Percentiles rank a stretch among this genome's conserved stretches.
phyloP scores from a whole-genome alignment of 2,329 filamentous ascomycete species.

The Penicillium griseofulvum region DNA sequence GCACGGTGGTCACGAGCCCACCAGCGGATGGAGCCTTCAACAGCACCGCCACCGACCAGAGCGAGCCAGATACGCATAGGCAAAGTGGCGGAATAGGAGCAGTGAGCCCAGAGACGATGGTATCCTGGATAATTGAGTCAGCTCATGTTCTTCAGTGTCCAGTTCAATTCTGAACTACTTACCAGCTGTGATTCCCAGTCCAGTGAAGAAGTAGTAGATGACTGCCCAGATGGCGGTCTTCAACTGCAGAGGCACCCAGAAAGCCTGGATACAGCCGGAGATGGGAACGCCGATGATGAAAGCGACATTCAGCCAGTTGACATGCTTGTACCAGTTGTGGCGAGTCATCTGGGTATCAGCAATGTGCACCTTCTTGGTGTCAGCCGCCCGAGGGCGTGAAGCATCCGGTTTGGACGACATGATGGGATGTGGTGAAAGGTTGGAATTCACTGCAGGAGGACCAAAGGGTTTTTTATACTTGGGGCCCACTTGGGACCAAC shows the following conservation, averaged over 20 bases:
- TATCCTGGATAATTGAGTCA: conserved; percentile 52
- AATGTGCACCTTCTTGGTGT: conserved; percentile 76
- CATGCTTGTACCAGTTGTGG: conserved; percentile 84
- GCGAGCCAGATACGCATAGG: conserved; percentile 81
- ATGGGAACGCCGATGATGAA: conserved; percentile 78
- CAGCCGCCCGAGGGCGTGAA: conserved; percentile 32
- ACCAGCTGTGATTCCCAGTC: conserved; percentile 77
- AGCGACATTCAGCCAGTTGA: conserved; percentile 88
- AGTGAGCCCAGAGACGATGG: conserved; percentile 83
- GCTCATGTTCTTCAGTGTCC: neutral
- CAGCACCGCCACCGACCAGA: conserved; percentile 75
- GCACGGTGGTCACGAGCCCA: conserved; percentile 84
- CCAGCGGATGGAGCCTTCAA: conserved; percentile 84
- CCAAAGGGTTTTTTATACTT: conserved; percentile 22
- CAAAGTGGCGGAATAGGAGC: conserved; percentile 72
- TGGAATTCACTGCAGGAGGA: conserved; percentile 9
- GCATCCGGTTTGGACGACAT: conserved; percentile 40
- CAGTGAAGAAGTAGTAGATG: conserved; percentile 78
- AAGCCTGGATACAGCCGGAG: conserved; percentile 67
- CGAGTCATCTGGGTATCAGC: conserved; percentile 76
- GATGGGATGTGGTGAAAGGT: conserved; percentile 19
- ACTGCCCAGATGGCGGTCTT: conserved; percentile 73
- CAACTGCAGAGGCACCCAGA: conserved; percentile 72
- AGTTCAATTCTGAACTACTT: conserved; percentile 30
- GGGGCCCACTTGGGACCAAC: conserved; percentile 25